A percentile compares a stretch with the other conserved stretches of the same genome.
phyloP scores from a whole-genome alignment of 2,329 filamentous ascomycete genomes.

The Sarocladium oryzae region DNA sequence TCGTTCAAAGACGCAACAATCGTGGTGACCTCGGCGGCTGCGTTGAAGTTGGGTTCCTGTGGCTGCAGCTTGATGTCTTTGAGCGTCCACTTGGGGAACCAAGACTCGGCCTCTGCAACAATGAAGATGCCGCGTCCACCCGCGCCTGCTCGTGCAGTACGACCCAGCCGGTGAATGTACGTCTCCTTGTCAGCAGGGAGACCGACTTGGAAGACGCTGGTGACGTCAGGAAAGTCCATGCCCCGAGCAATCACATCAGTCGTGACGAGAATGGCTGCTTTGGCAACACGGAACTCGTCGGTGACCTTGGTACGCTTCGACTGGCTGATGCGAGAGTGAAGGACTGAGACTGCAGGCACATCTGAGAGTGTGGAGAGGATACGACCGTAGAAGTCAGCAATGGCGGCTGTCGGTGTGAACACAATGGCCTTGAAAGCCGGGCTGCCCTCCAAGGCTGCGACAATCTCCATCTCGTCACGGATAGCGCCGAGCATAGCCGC shows the following conservation, averaged over 20 bases:
- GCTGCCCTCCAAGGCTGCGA: conserved; percentile 13
- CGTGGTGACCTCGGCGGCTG: conserved; percentile 27
- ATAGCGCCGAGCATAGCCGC: conserved; percentile 52
- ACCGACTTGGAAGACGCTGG: conserved; percentile 59
- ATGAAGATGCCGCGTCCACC: conserved; percentile 57
- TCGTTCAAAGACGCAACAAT: conserved; percentile 39
- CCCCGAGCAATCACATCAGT: conserved; percentile 67
- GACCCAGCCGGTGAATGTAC: conserved; percentile 62
- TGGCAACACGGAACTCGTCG: conserved; percentile 52
- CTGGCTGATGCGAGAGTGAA: conserved; percentile 47
- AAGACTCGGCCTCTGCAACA: conserved; percentile 43
- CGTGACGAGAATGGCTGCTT: conserved; percentile 52
- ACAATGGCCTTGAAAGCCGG: conserved; percentile 72
- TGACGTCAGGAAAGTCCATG: conserved; percentile 67
- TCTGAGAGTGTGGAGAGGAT: conserved; percentile 34
- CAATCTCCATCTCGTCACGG: conserved; percentile 29
- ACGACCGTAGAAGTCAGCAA: conserved; percentile 44
- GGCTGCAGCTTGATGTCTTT: conserved; percentile 48
- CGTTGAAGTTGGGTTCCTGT: conserved; percentile 38
- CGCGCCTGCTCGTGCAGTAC: conserved; percentile 59
- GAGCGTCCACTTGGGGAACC: conserved; percentile 43
- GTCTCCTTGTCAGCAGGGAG: conserved; percentile 53
- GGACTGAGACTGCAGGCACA: conserved; percentile 35
- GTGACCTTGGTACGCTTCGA: conserved; percentile 49
- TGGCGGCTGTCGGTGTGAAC: conserved; percentile 60